These are phyloP conservation scores for Pyrrhoderma noxium DNA, from an alignment of 1,284 basidiomycete genomes.

Conservation along the genomic window DNA sequence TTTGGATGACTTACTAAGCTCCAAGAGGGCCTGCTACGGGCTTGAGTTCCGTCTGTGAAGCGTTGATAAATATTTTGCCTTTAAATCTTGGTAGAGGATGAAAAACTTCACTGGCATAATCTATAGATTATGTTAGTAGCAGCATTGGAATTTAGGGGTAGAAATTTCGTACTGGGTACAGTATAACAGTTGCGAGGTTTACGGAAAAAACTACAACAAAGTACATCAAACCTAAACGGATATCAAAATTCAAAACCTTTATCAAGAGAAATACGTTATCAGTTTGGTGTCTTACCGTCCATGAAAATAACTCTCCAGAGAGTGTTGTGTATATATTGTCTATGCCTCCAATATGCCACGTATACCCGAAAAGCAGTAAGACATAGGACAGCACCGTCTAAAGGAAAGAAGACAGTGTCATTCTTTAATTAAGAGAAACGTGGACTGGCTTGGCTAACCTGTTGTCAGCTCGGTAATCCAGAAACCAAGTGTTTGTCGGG, in stretches of 20 bases:
- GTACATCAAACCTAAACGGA: not conserved
- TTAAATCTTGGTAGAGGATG: no score
- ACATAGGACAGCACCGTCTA: not conserved
- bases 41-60: no score
- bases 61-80: no score
- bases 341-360: not conserved
- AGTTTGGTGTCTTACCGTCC: not conserved
- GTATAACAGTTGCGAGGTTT: conserved; percentile 4
- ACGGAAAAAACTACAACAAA: conserved; percentile 6
- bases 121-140: not conserved
- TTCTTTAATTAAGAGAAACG: no score
- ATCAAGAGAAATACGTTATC: no score
- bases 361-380: conserved; percentile 9
- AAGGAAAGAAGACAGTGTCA: no score
- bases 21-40: no score
- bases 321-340: not conserved
- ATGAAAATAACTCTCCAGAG: conserved; percentile 7
- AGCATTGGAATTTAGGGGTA: not conserved
- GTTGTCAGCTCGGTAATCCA: conserved; percentile 7
- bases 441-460: not conserved
- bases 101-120: not conserved
- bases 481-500: not conserved
- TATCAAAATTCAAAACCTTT: no score
- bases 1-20: no score
- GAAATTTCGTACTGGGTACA: conserved; percentile 6